Percentiles rank a stretch among this genome's conserved stretches.
These are phyloP conservation scores for Alternaria gansuensis DNA, from an alignment of 2,329 filamentous ascomycete genomes.

Conservation along the genomic window DNA sequence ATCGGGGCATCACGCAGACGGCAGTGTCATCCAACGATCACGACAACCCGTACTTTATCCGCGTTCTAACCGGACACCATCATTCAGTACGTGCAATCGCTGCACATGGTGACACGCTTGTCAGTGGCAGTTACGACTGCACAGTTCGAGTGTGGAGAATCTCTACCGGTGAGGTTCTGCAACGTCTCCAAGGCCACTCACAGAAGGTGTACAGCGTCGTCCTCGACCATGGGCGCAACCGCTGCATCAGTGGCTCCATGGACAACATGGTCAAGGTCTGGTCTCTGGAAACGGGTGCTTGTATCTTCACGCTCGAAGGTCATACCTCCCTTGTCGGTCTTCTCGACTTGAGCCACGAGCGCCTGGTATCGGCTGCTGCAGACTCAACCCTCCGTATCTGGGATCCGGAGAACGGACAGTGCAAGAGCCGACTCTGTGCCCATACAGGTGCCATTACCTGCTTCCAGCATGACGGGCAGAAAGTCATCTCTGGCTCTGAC, in stretches of 20 bases:
- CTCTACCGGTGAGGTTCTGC: slow-evolving; percentile 87
- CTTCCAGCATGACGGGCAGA: slow-evolving; percentile 96
- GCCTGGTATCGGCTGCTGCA: slow-evolving; percentile 91
- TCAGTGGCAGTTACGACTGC: slow-evolving; percentile 96
- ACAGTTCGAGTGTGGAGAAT: slow-evolving; percentile 97
- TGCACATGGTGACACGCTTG: slow-evolving; percentile 92
- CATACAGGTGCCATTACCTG: slow-evolving; percentile 98
- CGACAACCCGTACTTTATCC: slow-evolving; percentile 94
- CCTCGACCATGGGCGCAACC: slow-evolving; percentile 86
- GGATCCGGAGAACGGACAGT: slow-evolving; percentile 92
- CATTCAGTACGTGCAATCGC: slow-evolving; percentile 97
- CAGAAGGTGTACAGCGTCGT: slow-evolving; percentile 98
- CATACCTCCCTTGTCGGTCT: slow-evolving; percentile 92
- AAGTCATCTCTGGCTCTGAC: slow-evolving; percentile 96
- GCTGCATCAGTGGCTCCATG: slow-evolving; percentile 98
- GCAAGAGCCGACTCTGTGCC: slow-evolving; percentile 87
- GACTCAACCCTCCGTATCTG: slow-evolving; percentile 96
- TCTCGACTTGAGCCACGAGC: slow-evolving; percentile 86
- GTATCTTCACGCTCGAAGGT: slow-evolving; percentile 89
- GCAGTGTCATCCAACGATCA: slow-evolving; percentile 75
- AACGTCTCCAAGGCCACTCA: slow-evolving; percentile 84
- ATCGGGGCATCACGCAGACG: slow-evolving; percentile 79
- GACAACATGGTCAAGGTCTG: slow-evolving; percentile 98
- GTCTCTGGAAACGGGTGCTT: slow-evolving; percentile 86
- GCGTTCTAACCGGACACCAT: slow-evolving; percentile 82